Conservation (phyloP, 164 flowering plant genomes). For the Hamamelis virginiana region DNA sequence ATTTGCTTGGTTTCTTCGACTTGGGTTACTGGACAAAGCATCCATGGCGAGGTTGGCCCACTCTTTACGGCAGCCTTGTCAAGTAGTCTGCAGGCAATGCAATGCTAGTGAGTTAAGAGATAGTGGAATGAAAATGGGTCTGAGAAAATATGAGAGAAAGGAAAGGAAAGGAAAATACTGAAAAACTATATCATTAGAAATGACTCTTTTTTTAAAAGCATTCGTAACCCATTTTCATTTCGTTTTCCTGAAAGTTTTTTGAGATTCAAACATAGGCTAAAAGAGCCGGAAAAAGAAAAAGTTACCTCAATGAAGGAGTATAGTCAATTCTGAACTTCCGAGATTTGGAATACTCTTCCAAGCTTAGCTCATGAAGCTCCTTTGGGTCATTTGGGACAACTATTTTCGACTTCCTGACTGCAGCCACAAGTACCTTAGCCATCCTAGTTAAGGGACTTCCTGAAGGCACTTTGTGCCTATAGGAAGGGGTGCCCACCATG, state of each 20-base stretch:
- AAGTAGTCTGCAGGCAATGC: constrained; percentile 51
- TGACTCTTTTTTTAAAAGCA: no score
- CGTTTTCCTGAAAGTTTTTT: background rate
- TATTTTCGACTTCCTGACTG: constrained; percentile 38
- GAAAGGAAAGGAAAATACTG: no score
- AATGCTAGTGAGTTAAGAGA: no score
- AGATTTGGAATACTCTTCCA: constrained; percentile 33
- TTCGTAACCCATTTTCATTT: no score
- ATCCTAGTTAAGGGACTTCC: constrained; percentile 58
- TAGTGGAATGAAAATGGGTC: no score
- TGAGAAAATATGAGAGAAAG: no score
- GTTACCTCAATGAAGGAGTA: constrained; percentile 50
- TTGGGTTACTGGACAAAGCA: constrained; percentile 56
- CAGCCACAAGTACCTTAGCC: constrained; percentile 47
- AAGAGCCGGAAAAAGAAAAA: constrained; percentile 1
- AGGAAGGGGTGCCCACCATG: constrained; percentile 43
- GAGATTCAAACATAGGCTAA: background rate
- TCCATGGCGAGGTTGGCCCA: constrained; percentile 38
- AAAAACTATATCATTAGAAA: no score
- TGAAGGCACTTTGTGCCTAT: constrained; percentile 48
- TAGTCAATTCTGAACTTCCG: constrained; percentile 38
- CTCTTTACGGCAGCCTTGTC: constrained; percentile 58
- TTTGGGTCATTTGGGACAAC: constrained; percentile 38
- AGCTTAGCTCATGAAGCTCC: constrained; percentile 50
- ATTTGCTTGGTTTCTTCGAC: constrained; percentile 68